phyloP scores from a whole-genome alignment of 192 early-diverging fungal species.

The Coemansia sp. region DNA sequence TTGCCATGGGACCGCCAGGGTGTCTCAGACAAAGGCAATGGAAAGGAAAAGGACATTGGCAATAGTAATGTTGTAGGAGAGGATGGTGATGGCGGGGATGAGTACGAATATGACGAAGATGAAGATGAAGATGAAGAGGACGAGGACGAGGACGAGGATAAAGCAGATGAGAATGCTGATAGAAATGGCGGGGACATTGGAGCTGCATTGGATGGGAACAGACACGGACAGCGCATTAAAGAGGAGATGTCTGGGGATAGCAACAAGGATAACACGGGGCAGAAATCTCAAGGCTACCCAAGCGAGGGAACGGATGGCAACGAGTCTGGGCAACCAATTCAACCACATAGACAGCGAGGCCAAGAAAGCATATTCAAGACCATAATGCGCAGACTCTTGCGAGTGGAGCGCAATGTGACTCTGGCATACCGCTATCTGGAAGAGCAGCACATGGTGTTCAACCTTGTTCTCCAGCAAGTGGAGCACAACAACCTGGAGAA shows the following conservation, averaged over 20 bases:
- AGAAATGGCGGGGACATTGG: not conserved
- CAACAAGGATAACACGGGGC: not conserved
- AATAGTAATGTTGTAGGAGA: constrained; percentile 7
- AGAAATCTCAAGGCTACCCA: not conserved
- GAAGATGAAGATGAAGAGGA: constrained; percentile 31
- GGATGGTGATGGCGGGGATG: constrained; percentile 14
- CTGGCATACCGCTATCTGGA: constrained; percentile 74
- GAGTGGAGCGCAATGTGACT: constrained; percentile 80
- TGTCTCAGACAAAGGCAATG: not conserved
- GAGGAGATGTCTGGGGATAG: not conserved
- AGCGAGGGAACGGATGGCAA: not conserved
- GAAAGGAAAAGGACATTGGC: not conserved
- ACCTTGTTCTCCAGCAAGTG: constrained; percentile 61
- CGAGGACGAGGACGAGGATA: constrained; percentile 3
- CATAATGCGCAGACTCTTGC: constrained; percentile 80
- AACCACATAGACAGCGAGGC: constrained; percentile 23
- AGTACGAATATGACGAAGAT: constrained; percentile 36
- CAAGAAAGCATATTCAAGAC: constrained; percentile 91
- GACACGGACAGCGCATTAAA: not conserved
- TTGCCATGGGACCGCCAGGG: constrained; percentile 35
- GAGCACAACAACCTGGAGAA: constrained; percentile 65
- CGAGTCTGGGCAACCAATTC: constrained; percentile 10
- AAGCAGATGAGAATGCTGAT: not conserved
- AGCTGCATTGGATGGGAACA: not conserved
- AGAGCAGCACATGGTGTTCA: constrained; percentile 73